Conservation (phyloP, 2,329 filamentous ascomycete species). For the Cercospora citrullina region DNA sequence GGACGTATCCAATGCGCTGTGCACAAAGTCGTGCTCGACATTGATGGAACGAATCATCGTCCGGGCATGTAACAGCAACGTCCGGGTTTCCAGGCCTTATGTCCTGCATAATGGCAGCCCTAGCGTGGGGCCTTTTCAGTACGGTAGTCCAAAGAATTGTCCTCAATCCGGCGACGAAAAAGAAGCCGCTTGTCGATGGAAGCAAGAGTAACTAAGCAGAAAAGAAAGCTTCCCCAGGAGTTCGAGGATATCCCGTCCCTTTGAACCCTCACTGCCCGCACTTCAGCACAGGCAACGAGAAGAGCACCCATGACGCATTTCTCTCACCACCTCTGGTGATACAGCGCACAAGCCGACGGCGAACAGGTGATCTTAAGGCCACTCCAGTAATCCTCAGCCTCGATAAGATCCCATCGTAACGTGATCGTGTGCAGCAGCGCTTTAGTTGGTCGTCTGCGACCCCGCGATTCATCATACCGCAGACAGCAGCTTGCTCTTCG, state of each 20-base stretch:
- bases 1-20: neutral
- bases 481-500: neutral
- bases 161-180: neutral
- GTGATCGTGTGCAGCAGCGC: neutral
- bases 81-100: neutral
- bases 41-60: neutral
- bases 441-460: neutral
- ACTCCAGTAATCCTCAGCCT: too few relatives aligned
- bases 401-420: neutral
- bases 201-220: neutral
- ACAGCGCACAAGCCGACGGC: neutral
- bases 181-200: neutral
- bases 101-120: neutral
- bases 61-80: neutral
- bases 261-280: neutral
- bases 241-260: neutral
- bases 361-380: neutral
- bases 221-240: neutral
- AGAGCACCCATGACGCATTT: neutral
- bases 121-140: neutral
- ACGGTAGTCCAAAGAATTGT: neutral
- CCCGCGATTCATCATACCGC: neutral
- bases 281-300: neutral
- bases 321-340: constrained; percentile 8
- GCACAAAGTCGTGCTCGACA: neutral